A percentile compares a stretch with the other conserved stretches of the same genome.
phyloP scores from a whole-genome alignment of 2,329 filamentous ascomycete species.

The Albophoma yamanashiensis region DNA sequence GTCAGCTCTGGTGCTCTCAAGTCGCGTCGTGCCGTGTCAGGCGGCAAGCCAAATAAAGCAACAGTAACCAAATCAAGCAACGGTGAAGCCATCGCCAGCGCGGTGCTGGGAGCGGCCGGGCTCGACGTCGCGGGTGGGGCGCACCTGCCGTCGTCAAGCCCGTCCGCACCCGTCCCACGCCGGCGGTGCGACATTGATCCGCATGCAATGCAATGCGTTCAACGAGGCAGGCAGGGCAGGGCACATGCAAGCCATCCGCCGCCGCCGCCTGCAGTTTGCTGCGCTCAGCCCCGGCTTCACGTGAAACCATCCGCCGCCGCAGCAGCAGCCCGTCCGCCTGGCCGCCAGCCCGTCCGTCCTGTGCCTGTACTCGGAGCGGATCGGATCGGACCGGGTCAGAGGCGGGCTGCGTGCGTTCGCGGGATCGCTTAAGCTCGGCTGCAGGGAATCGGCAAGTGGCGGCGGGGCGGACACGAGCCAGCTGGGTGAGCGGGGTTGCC shows the following conservation, averaged over 20 bases:
- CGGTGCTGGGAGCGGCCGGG: not conserved
- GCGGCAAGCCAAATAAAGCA: too few species aligned
- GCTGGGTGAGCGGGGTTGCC: not conserved
- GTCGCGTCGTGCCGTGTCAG: too few species aligned
- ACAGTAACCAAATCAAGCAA: not conserved
- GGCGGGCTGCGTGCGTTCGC: not conserved
- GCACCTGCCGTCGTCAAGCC: too few species aligned
- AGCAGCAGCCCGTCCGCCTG: not conserved
- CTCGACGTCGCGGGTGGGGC: too few species aligned
- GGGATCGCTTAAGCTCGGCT: constrained; percentile 7
- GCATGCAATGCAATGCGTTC: not conserved
- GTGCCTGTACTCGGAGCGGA: too few species aligned
- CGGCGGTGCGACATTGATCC: not conserved
- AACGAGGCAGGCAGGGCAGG: not conserved
- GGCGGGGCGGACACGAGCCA: not conserved
- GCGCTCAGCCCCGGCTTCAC: not conserved
- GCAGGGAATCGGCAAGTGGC: constrained; percentile 1
- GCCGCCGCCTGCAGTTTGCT: not conserved
- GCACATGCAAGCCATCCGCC: not conserved
- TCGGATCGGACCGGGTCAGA: constrained; percentile 4
- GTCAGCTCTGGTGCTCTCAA: not conserved
- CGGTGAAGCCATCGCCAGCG: not conserved
- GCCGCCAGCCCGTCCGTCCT: not conserved
- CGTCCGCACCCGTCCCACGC: not conserved
- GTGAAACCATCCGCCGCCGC: not conserved